These are phyloP conservation scores for Ambrosiella xylebori DNA, from an alignment of 2,329 filamentous ascomycete genomes.

Conservation along the genomic window DNA sequence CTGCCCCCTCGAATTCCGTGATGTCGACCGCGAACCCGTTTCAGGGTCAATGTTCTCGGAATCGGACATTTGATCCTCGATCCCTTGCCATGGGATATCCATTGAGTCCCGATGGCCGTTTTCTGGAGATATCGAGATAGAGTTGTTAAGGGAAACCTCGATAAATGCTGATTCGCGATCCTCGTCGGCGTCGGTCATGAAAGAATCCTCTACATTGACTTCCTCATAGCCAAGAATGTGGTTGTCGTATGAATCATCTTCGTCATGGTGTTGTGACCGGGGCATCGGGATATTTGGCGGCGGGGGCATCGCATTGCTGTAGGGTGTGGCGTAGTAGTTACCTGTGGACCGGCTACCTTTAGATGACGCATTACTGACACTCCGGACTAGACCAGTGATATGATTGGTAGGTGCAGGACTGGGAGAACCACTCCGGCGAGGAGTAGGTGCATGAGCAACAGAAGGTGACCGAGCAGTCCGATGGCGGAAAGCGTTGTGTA, in stretches of 20 bases:
- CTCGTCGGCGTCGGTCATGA: conserved; percentile 20
- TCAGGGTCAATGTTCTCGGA: conserved; percentile 34
- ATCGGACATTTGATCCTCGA: conserved; percentile 32
- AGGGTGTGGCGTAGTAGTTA: conserved; percentile 58
- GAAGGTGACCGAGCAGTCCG: conserved; percentile 36
- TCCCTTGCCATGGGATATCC: conserved; percentile 39
- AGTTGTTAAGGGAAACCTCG: background rate
- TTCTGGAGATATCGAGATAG: conserved; percentile 12
- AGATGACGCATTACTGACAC: conserved; percentile 10
- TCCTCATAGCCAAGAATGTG: conserved; percentile 18
- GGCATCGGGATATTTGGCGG: conserved; percentile 6
- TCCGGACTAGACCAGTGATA: conserved; percentile 14
- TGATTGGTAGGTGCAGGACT: conserved; percentile 25
- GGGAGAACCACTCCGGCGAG: conserved; percentile 35
- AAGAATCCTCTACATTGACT: conserved; percentile 19
- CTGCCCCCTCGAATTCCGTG: background rate
- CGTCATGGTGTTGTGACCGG: conserved; percentile 20
- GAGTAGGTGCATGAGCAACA: conserved; percentile 34
- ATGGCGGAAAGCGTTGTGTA: background rate
- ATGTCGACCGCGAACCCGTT: background rate
- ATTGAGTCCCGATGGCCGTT: conserved; percentile 23
- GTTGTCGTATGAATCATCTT: conserved; percentile 19
- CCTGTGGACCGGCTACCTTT: conserved; percentile 31
- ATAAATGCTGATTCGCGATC: conserved; percentile 12
- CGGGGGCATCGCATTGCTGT: conserved; percentile 40